A percentile compares a stretch with the other conserved stretches of the same genome.
These are phyloP conservation scores for Coemansia sp. DNA, from an alignment of 192 early-diverging fungal species.

Conservation along the genomic window DNA sequence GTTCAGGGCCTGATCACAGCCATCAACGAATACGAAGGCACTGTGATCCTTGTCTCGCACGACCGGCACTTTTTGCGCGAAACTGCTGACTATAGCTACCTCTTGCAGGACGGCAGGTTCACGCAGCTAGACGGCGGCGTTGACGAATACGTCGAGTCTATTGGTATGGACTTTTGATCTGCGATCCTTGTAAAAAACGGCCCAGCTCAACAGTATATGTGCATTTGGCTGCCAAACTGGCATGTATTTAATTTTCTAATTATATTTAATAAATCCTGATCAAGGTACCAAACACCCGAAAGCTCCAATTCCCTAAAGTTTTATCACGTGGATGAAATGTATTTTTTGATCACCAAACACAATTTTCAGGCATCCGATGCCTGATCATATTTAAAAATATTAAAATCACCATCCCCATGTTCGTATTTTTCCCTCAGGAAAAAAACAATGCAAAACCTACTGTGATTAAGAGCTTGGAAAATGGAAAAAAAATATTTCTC, in stretches of 20 bases:
- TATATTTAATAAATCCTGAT: not conserved
- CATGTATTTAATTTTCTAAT: not conserved
- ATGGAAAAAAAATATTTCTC: not conserved
- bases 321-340: conserved; percentile 8
- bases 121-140: conserved; percentile 63
- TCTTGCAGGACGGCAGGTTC: conserved; percentile 56
- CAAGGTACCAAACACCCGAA: not conserved
- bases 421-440: not conserved
- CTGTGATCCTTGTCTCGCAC: conserved; percentile 82
- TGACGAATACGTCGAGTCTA: conserved; percentile 60
- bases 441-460: not conserved
- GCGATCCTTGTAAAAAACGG: not conserved
- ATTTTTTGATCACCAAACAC: not conserved
- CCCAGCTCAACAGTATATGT: not conserved
- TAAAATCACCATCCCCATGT: too few species aligned
- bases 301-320: conserved; percentile 19
- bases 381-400: too few species aligned
- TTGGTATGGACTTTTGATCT: conserved; percentile 4
- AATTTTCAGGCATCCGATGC: not conserved
- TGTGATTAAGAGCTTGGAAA: not conserved
- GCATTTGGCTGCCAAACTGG: too few species aligned
- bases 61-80: conserved; percentile 82
- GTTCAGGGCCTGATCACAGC: conserved; percentile 73
- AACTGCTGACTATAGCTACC: conserved; percentile 57
- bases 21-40: conserved; percentile 70